Conservation (phyloP, 139 green algal species). For the Closterium sp. region DNA sequence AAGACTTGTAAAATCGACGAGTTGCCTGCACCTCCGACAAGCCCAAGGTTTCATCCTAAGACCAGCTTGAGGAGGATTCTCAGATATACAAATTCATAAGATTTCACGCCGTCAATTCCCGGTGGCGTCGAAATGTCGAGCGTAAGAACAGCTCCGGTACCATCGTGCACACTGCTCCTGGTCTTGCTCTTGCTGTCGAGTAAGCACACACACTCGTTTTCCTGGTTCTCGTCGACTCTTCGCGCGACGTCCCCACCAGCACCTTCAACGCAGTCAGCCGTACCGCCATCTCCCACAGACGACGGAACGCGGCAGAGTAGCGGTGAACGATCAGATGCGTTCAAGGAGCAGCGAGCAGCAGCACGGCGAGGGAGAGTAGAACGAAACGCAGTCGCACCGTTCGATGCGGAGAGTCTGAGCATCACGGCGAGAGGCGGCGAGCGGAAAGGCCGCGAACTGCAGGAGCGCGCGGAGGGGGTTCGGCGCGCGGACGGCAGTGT, state of each 20-base stretch:
- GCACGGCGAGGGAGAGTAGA: background rate
- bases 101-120: background rate
- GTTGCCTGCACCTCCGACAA: background rate
- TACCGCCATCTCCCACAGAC: background rate
- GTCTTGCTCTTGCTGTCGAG: background rate
- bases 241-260: background rate
- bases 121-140: background rate
- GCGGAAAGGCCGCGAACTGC: background rate
- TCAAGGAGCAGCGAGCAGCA: background rate
- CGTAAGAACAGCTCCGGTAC: background rate
- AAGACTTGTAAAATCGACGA: background rate
- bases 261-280: background rate
- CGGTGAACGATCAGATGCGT: background rate
- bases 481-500: background rate
- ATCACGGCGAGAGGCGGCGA: background rate
- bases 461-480: background rate
- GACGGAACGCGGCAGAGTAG: background rate
- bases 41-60: background rate
- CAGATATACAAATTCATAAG: background rate
- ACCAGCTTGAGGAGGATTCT: background rate
- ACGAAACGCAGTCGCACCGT: background rate
- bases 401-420: background rate
- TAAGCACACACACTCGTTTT: background rate
- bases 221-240: background rate
- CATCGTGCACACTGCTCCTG: background rate